A percentile compares a stretch with the other conserved stretches of the same genome.
phyloP scores from a whole-genome alignment of 192 early-diverging fungal species.

The Entophlyctis helioformis region DNA sequence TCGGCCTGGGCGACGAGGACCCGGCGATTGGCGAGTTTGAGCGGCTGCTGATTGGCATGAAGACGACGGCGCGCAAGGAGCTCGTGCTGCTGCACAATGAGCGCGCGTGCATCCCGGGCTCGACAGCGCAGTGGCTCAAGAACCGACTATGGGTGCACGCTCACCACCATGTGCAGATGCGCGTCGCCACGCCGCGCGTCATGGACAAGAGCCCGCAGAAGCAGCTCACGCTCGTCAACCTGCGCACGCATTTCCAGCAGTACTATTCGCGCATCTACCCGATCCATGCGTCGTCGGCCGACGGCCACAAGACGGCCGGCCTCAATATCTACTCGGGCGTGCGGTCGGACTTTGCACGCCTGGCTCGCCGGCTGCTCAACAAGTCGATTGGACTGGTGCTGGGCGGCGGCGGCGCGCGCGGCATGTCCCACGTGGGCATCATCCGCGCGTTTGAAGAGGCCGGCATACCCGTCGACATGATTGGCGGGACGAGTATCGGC shows the following conservation, averaged over 20 bases:
- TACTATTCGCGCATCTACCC: slow-evolving; percentile 12
- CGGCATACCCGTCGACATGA: slow-evolving; percentile 93
- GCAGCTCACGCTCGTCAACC: slow-evolving; percentile 15
- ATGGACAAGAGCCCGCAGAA: no score
- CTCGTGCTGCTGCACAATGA: slow-evolving; percentile 81
- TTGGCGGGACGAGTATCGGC: slow-evolving; percentile 96
- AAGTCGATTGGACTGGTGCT: slow-evolving; percentile 87
- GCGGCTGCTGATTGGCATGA: slow-evolving; percentile 79
- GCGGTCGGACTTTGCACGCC: slow-evolving; percentile 54
- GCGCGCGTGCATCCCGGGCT: slow-evolving; percentile 62
- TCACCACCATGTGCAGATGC: slow-evolving; percentile 98
- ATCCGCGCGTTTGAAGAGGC: slow-evolving; percentile 93
- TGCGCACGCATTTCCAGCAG: slow-evolving; percentile 24
- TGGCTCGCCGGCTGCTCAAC: slow-evolving; percentile 85
- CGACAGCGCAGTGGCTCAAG: slow-evolving; percentile 86
- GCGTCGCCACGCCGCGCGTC: no score
- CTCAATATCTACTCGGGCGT: slow-evolving; percentile 23
- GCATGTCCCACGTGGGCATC: slow-evolving; percentile 84
- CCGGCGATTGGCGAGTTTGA: slow-evolving; percentile 86
- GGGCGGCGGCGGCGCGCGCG: slow-evolving; percentile 94
- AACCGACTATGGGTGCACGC: slow-evolving; percentile 88
- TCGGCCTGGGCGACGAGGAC: slow-evolving; percentile 85
- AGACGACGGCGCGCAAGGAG: slow-evolving; percentile 97
- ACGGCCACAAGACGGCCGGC: slow-evolving; percentile 3
- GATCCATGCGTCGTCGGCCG: no score